phyloP scores from a whole-genome alignment of 441 rosid species.

The Biscutella laevigata region DNA sequence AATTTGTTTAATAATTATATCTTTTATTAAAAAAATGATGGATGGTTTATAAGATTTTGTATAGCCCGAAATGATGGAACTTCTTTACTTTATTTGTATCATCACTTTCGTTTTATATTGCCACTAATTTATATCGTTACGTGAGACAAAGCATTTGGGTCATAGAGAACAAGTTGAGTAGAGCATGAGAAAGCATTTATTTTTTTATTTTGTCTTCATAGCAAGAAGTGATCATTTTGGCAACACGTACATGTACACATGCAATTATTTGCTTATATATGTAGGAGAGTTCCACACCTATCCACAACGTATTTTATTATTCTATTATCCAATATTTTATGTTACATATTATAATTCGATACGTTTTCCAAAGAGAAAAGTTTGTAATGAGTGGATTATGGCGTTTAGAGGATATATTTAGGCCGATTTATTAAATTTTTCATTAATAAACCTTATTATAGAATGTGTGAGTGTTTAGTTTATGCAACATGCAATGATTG shows the following conservation, averaged over 20 bases:
- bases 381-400: conserved; percentile 16
- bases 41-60: no score
- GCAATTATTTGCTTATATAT: conserved; percentile 20
- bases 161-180: neutral
- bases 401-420: conserved; percentile 10
- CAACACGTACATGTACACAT: conserved; percentile 29
- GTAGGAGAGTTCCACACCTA: conserved; percentile 16
- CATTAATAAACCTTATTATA: conserved; percentile 5
- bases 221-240: conserved; percentile 24
- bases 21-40: no score
- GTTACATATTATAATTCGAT: neutral
- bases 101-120: conserved; percentile 8
- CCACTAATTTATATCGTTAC: conserved; percentile 17
- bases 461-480: neutral
- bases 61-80: no score
- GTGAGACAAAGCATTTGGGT: conserved; percentile 10
- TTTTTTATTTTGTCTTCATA: neutral
- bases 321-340: neutral
- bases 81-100: conserved; percentile 12
- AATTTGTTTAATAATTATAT: no score
- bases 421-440: no score
- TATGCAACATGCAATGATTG: conserved; percentile 15
- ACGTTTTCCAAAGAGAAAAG: conserved; percentile 5
- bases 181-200: neutral
- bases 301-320: conserved; percentile 4